Base-by-base conservation (phyloP, 768 basidiomycete species). In the Piloderma croceum region DNA sequence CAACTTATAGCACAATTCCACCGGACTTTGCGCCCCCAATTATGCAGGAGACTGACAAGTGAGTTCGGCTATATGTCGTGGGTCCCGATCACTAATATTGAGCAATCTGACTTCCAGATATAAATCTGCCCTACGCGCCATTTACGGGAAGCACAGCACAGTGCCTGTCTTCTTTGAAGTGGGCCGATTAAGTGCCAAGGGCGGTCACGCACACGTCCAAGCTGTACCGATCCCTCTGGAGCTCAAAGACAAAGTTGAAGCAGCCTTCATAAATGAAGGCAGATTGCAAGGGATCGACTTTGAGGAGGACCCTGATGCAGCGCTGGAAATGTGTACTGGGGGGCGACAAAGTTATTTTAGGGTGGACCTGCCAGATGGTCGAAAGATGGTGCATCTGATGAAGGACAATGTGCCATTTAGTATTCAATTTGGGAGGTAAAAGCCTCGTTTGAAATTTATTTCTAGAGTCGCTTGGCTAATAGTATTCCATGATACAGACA, bases 141-240 rank as follows among this genome's bases (percentile, higher is more conserved):
- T 90, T 59, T 97, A 83, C 50, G 81, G 76, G 5, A 79, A 79
- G 50, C 73, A 85, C 57, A 73, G 69, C 24, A 73, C 77, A 6
- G 77, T 72, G 2, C 70, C 85, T 17, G 82, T 98, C 20, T 70
- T 79, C 27, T 97, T 93, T 52, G 96, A 98, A 63, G 81, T 97
- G 17, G 89, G 83, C 10, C 76, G 93, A 6, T 59, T 91, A 31
- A 77, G 77, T 42, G 77, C 83, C 3, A 87, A 86, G 61, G 93
- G 91, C 7, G 94, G 92, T 1, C 96, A 99, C 54, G 92, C 91
- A 11, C 94, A 98, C 61, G 69, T 96, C 6, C 96, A 98, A 58
- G 81, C 75, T 24, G 75, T 90, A 1, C 89, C 92, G 19, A 60
- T 93, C 5, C 90, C 91, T 0, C 46, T 61, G n/a, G 68, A 69